Evolutionary conservation across 305 asterid species (phyloP), one percentile per base, ranked within the genome.

Genomic region (Fraxinus latifolia): DNA sequence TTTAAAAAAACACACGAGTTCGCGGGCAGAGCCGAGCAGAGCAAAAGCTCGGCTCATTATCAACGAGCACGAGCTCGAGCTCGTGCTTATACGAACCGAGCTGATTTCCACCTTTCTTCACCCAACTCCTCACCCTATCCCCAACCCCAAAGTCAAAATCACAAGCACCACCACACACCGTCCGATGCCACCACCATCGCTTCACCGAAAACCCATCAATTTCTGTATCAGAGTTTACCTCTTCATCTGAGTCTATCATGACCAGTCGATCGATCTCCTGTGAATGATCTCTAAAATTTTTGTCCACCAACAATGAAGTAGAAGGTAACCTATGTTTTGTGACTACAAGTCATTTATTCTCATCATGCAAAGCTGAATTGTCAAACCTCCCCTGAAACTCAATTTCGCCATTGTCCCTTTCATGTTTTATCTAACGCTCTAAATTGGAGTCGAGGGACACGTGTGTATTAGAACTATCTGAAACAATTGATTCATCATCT

Each of bases 251-350:
- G 76, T 86, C 89, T 2, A 74, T 58, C 31, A 81, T 82, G 58
- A 58, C 67, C 82, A 47, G 82, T 72, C 82, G 85, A 83, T 87
- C 90, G 58, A 83, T 81, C 77, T 84, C 82, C 77, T 76, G 86
- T 36, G 81, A 80, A 84, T 80, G 81, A 84, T 77, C 83, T 68
- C 6, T 33, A 6, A 0, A 33, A 33, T 1, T 31, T 33, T 4
- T 33, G 36, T 33, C 36, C 36, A 33, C 36, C 36, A 33, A 0
- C 6, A 58, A 55, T 36, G 81, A 53, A 71, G 74, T 7, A 72
- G 81, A 73, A 70, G 74, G 79, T 58, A 55, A 44, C 37, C 76
- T 81, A 74, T 23, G 60, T 60, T 85, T 86, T 58, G 39, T 23
- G 82, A 68, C 87, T 9, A 19, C 67, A 77, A 33, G 74, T 71